Evolutionary conservation across 257 asterid genomes (phyloP).

Genomic region (Forsythia viridissima): DNA sequence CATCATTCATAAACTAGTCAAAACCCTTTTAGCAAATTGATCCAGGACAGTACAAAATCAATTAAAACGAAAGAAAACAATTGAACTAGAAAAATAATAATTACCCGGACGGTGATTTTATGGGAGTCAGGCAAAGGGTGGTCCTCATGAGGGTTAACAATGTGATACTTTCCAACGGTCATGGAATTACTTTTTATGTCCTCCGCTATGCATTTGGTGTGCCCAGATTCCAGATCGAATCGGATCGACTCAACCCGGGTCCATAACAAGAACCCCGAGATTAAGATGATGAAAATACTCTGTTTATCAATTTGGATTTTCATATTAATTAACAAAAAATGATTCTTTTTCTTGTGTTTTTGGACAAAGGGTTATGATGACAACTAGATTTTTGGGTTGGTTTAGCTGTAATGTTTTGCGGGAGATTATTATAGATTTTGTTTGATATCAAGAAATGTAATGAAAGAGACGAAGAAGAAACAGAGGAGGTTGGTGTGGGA

Average conservation of each 20-base stretch:
- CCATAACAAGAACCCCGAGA: slow-evolving; percentile 47
- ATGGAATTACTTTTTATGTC: slow-evolving; percentile 82
- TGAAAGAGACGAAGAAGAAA: slow-evolving; percentile 1
- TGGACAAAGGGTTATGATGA: not conserved
- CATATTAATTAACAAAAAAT: slow-evolving; percentile 27
- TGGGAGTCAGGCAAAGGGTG: slow-evolving; percentile 85
- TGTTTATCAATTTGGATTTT: slow-evolving; percentile 33
- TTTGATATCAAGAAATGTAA: slow-evolving; percentile 11
- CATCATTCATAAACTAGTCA: not conserved
- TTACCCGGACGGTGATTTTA: slow-evolving; percentile 85
- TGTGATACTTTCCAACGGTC: slow-evolving; percentile 92
- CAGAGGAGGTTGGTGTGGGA: slow-evolving; percentile 1
- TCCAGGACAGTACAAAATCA: not conserved
- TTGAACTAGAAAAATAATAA: not conserved
- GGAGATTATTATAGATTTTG: not conserved
- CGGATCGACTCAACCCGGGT: slow-evolving; percentile 63
- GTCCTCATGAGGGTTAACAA: slow-evolving; percentile 78
- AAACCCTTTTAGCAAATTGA: not conserved
- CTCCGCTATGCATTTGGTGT: slow-evolving; percentile 93
- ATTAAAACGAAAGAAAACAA: not conserved
- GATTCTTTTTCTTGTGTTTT: not conserved
- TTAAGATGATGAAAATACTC: slow-evolving; percentile 32
- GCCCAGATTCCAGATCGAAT: slow-evolving; percentile 85
- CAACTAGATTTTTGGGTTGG: slow-evolving; percentile 18
- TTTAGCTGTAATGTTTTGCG: slow-evolving; percentile 11